These are phyloP conservation scores for Elymus sibiricus DNA, from an alignment of 176 grass and related monocot species.

Conservation along the genomic window DNA sequence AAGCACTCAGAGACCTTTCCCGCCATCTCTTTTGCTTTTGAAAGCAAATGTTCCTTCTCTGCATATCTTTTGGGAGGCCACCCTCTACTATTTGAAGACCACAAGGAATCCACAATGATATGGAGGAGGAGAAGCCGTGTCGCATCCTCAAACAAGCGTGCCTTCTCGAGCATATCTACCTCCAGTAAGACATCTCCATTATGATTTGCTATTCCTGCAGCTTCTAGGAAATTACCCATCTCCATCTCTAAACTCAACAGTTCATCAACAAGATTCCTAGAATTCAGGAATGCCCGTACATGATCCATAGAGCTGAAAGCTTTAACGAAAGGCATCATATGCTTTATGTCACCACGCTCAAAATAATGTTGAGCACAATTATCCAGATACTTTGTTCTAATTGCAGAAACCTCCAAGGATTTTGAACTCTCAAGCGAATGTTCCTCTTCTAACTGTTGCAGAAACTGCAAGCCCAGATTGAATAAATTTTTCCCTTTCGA, in stretches of 20 bases:
- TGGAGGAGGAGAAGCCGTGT: slow-evolving; percentile 47
- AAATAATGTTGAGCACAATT: slow-evolving; percentile 46
- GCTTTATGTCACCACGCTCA: slow-evolving; percentile 41
- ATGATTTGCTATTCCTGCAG: slow-evolving; percentile 44
- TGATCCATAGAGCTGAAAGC: slow-evolving; percentile 55
- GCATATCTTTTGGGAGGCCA: slow-evolving; percentile 61
- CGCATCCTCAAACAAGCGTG: slow-evolving; percentile 45
- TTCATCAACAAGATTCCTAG: slow-evolving; percentile 47
- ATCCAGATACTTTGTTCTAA: slow-evolving; percentile 44
- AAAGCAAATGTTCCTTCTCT: slow-evolving; percentile 46
- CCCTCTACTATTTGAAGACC: slow-evolving; percentile 48
- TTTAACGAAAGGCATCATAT: slow-evolving; percentile 66
- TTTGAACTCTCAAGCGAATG: slow-evolving; percentile 12
- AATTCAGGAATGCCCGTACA: slow-evolving; percentile 44
- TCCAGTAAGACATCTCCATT: slow-evolving; percentile 58
- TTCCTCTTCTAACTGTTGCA: slow-evolving; percentile 49
- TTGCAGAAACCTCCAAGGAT: slow-evolving; percentile 9
- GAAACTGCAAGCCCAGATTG: slow-evolving; percentile 36
- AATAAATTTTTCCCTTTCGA: slow-evolving; percentile 48
- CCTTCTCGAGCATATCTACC: slow-evolving; percentile 60
- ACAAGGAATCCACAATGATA: slow-evolving; percentile 51
- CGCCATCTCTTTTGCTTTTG: slow-evolving; percentile 51
- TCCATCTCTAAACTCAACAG: slow-evolving; percentile 66
- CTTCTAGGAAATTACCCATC: slow-evolving; percentile 64
- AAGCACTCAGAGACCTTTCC: slow-evolving; percentile 32